A percentile compares a stretch with the other conserved stretches of the same genome.
These are phyloP conservation scores for Colletotrichum sp. DNA, from an alignment of 2,329 filamentous ascomycete species.

Conservation along the genomic window DNA sequence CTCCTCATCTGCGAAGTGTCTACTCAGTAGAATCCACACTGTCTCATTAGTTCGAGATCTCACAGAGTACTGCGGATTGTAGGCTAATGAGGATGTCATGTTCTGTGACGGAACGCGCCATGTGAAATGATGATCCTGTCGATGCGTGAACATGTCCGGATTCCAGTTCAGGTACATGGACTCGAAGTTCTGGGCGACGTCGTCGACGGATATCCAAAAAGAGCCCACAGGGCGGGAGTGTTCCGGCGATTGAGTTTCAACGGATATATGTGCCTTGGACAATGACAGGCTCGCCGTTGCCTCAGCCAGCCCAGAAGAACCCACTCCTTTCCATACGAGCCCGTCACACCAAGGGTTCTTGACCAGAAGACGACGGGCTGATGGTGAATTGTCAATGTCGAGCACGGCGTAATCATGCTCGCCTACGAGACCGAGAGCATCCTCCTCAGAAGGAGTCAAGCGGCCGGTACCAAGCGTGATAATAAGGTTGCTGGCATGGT, in stretches of 20 bases:
- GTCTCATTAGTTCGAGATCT: conserved; percentile 61
- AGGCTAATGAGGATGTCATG: conserved; percentile 60
- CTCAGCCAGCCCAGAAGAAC: conserved; percentile 21
- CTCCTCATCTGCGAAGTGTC: conserved; percentile 80
- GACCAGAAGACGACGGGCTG: conserved; percentile 74
- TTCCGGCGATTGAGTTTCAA: conserved; percentile 23
- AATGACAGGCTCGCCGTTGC: neutral
- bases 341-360: conserved; percentile 97
- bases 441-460: conserved; percentile 78
- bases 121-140: conserved; percentile 88
- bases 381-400: conserved; percentile 69
- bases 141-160: conserved; percentile 77
- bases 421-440: conserved; percentile 79
- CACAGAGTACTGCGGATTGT: conserved; percentile 77
- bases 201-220: conserved; percentile 92
- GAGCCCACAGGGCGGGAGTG: conserved; percentile 62
- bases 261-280: neutral
- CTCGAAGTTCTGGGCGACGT: conserved; percentile 90
- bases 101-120: conserved; percentile 70
- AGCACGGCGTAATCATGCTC: conserved; percentile 96
- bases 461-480: conserved; percentile 90
- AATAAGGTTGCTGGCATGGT: conserved; percentile 79
- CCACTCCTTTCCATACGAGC: conserved; percentile 68
- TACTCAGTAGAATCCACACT: conserved; percentile 85
- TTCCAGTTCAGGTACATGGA: conserved; percentile 99